Percentiles rank a stretch among this genome's conserved stretches.
These are phyloP conservation scores for Betula pendula DNA, from an alignment of 306 rosid species.

Conservation along the genomic window DNA sequence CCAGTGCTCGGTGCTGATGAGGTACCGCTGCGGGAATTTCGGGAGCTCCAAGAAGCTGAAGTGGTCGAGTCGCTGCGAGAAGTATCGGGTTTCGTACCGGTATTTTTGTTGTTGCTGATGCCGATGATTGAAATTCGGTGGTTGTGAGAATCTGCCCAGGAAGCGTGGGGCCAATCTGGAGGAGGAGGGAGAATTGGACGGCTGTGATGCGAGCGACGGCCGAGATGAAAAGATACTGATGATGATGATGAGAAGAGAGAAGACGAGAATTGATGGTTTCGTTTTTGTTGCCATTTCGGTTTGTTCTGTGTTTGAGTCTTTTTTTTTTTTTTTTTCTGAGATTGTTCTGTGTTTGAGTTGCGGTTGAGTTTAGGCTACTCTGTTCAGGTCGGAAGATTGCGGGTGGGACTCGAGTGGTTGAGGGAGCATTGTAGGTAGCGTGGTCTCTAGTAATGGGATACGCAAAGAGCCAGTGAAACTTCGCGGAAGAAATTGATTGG, in stretches of 20 bases:
- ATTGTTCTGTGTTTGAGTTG: neutral
- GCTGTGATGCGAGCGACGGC: constrained; percentile 29
- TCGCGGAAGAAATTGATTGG: neutral
- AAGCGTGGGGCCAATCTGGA: constrained; percentile 43
- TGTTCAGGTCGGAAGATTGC: neutral
- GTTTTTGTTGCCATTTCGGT: constrained; percentile 33
- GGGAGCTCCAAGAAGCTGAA: constrained; percentile 66
- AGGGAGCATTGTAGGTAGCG: neutral
- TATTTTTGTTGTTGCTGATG: constrained; percentile 2
- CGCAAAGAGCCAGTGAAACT: neutral
- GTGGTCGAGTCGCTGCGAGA: constrained; percentile 76
- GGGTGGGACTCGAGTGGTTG: neutral
- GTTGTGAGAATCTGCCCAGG: constrained; percentile 41
- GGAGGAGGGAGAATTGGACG: constrained; percentile 5
- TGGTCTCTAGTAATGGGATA: neutral
- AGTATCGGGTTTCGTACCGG: constrained; percentile 61
- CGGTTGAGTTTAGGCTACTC: neutral
- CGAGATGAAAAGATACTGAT: constrained; percentile 15
- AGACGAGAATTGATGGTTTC: constrained; percentile 1
- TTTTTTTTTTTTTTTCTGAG: too few relatives aligned
- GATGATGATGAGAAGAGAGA: constrained; percentile 2
- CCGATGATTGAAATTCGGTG: neutral
- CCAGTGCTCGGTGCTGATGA: constrained; percentile 75
- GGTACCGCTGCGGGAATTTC: constrained; percentile 71
- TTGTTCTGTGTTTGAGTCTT: neutral